phyloP scores from a whole-genome alignment of 345 rosid species.

The Citrus glauca region DNA sequence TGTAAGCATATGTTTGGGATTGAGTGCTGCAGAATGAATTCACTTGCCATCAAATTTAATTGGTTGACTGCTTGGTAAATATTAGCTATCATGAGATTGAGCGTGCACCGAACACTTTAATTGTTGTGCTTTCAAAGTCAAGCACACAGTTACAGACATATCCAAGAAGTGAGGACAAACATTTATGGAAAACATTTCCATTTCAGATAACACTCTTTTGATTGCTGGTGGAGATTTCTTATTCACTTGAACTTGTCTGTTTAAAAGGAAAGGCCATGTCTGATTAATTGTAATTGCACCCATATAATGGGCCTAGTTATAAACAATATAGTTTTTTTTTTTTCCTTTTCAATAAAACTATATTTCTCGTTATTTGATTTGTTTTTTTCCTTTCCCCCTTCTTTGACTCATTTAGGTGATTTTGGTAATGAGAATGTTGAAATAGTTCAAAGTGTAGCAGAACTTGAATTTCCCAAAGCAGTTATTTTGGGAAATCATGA shows the following conservation, averaged over 20 bases:
- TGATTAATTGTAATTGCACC: not conserved
- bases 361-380: not conserved
- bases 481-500: constrained; percentile 87
- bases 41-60: not conserved
- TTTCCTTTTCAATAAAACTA: not conserved
- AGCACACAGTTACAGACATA: not conserved
- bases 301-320: not conserved
- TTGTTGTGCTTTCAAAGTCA: not conserved
- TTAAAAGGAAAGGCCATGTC: not conserved
- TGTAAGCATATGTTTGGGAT: not conserved
- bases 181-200: not conserved
- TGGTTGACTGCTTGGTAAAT: not conserved
- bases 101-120: not conserved
- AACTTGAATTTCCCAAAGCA: constrained; percentile 64
- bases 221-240: not conserved
- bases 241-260: not conserved
- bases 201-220: not conserved
- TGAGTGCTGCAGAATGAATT: not conserved
- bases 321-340: not conserved
- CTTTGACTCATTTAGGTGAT: constrained; percentile 58
- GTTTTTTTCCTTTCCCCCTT: not conserved
- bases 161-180: not conserved
- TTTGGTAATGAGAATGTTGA: constrained; percentile 75
- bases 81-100: not conserved
- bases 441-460: constrained; percentile 61